Evolutionary conservation across 305 asterid species (phyloP).

Genomic region (Fraxinus dipetala): DNA sequence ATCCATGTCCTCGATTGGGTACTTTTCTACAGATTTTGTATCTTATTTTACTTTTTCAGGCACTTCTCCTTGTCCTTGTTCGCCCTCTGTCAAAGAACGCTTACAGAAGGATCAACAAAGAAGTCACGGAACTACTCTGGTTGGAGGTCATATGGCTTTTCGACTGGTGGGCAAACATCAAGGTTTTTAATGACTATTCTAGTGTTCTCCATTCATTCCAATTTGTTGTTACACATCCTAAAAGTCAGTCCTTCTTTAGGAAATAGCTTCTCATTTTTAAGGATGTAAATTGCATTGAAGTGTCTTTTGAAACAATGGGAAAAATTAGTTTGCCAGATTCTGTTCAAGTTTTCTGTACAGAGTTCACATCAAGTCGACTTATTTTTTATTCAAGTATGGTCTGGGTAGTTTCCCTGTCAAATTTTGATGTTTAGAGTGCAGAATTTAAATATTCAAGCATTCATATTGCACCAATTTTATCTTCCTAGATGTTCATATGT

Average conservation of each 20-base stretch:
- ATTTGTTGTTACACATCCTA: neutral
- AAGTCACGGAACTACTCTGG: conserved; percentile 64
- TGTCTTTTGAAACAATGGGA: neutral
- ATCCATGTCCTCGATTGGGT: conserved; percentile 7
- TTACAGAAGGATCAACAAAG: conserved; percentile 63
- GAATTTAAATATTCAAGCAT: neutral
- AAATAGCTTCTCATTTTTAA: neutral
- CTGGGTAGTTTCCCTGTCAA: neutral
- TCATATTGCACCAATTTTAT: neutral
- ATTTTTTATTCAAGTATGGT: neutral
- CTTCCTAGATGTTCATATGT: neutral
- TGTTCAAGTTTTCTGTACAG: neutral
- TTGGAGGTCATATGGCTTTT: conserved; percentile 75
- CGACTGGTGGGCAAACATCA: conserved; percentile 92
- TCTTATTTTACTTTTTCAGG: conserved; percentile 41
- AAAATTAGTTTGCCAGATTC: neutral
- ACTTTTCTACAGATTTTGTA: neutral
- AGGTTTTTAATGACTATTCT: conserved; percentile 43
- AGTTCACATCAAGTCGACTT: neutral
- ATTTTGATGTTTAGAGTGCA: neutral
- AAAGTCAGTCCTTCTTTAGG: neutral
- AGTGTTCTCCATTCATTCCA: neutral
- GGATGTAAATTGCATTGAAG: neutral
- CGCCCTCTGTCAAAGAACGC: conserved; percentile 60
- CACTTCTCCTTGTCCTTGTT: conserved; percentile 49